A percentile compares a stretch with the other conserved stretches of the same genome.
These are phyloP conservation scores for Saturnispora saitoi DNA, from an alignment of 805 yeast species.

Conservation along the genomic window DNA sequence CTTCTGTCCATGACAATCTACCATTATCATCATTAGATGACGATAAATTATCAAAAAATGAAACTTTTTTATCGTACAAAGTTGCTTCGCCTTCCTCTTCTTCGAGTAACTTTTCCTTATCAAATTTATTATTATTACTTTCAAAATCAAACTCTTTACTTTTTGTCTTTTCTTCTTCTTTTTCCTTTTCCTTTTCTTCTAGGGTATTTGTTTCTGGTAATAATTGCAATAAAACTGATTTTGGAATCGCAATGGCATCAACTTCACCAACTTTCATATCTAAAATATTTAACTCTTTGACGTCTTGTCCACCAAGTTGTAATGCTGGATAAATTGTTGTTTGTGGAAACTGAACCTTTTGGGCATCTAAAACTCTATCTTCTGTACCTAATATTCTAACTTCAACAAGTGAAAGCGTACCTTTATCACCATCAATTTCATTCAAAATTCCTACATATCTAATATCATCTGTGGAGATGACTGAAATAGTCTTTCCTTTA, in stretches of 20 bases:
- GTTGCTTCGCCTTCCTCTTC: constrained; percentile 29
- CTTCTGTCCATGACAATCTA: constrained; percentile 60
- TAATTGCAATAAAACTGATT: not conserved
- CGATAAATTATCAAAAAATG: constrained; percentile 84
- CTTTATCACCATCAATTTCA: constrained; percentile 79
- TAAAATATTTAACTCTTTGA: constrained; percentile 77
- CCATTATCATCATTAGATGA: constrained; percentile 47
- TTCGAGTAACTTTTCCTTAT: not conserved
- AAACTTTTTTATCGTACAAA: constrained; percentile 68
- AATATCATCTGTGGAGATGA: constrained; percentile 69
- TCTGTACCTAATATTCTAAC: constrained; percentile 89
- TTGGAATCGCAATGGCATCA: constrained; percentile 40
- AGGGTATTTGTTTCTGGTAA: constrained; percentile 8
- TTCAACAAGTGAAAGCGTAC: constrained; percentile 74
- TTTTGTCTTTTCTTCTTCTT: not conserved
- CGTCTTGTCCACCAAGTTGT: constrained; percentile 86
- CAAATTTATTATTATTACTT: constrained; percentile 10
- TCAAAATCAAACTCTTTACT: constrained; percentile 14
- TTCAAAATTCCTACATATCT: constrained; percentile 87
- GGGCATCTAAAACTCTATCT: constrained; percentile 68
- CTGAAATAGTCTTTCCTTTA: constrained; percentile 81
- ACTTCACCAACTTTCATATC: constrained; percentile 63
- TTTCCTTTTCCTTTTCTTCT: constrained; percentile 10
- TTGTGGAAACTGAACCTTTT: constrained; percentile 64
- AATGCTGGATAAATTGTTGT: constrained; percentile 63